Evolutionary conservation across 208 protist genomes (phyloP).

Genomic region (Giardia duodenalis): DNA sequence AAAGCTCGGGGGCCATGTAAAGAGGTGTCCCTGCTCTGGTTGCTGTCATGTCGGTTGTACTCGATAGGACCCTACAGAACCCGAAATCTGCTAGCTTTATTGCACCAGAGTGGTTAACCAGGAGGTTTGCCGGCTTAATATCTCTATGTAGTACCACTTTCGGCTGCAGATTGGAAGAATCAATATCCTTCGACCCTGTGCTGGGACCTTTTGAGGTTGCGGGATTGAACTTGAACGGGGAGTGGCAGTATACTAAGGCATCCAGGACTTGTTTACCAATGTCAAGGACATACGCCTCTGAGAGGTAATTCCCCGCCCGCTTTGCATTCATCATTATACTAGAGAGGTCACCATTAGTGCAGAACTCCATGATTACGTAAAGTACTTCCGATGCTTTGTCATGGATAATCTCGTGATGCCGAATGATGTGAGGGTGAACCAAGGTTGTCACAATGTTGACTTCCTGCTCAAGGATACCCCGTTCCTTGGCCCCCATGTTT

Average conservation of each 20-base stretch:
- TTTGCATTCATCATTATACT: background rate
- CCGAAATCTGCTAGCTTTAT: conserved; percentile 20
- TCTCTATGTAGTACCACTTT: conserved; percentile 3
- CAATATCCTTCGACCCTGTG: background rate
- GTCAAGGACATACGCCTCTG: background rate
- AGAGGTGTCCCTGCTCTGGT: background rate
- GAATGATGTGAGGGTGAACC: background rate
- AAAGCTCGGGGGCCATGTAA: conserved; percentile 76
- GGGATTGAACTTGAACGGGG: background rate
- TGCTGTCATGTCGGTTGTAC: background rate
- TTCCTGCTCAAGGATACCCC: background rate
- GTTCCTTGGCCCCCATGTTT: background rate
- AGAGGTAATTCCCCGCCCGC: background rate
- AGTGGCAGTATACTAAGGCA: background rate
- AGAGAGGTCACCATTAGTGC: background rate
- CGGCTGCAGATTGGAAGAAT: background rate
- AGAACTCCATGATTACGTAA: background rate
- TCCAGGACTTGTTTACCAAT: background rate
- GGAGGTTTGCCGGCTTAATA: background rate
- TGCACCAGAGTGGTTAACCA: background rate
- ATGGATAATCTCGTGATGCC: background rate
- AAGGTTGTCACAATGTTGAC: background rate
- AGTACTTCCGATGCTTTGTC: background rate
- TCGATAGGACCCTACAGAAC: background rate
- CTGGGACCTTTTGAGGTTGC: no score